These are phyloP conservation scores for Microcera coccophila DNA, from an alignment of 2,329 filamentous ascomycete genomes.

Conservation along the genomic window DNA sequence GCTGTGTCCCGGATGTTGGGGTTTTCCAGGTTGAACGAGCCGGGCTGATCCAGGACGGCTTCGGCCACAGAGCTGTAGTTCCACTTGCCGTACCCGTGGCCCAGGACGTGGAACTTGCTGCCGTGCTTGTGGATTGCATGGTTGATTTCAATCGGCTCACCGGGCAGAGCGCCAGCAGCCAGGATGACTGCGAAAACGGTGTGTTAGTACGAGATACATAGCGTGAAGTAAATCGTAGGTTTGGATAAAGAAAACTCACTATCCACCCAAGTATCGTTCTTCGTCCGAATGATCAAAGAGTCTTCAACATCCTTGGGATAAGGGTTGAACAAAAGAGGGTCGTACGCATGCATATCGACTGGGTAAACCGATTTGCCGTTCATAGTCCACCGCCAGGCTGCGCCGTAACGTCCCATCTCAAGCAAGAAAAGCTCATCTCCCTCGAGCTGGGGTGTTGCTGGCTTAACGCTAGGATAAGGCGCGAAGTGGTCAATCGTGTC, in stretches of 20 bases:
- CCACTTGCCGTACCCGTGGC: background rate
- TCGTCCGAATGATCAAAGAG: conserved; percentile 10
- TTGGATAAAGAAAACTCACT: no score
- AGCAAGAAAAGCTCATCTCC: no score
- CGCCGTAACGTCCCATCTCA: no score
- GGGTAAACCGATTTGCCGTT: background rate
- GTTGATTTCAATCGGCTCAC: background rate
- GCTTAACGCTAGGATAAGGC: no score
- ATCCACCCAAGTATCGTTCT: conserved; percentile 38
- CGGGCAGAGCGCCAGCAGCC: background rate
- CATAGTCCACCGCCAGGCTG: no score
- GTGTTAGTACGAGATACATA: no score
- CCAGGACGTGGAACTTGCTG: background rate
- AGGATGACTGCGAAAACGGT: no score
- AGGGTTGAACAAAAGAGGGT: background rate
- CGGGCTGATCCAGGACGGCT: background rate
- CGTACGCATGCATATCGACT: background rate
- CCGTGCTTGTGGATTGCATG: background rate
- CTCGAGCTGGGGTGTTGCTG: no score
- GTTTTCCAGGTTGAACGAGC: background rate
- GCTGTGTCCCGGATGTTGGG: background rate
- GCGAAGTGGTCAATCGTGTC: no score
- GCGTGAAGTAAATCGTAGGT: no score
- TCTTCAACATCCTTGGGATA: background rate
- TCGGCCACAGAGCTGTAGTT: background rate